Evolutionary conservation across 306 rosid species (phyloP), one percentile per base, ranked within the genome.

Genomic region (Purshia tridentata): DNA sequence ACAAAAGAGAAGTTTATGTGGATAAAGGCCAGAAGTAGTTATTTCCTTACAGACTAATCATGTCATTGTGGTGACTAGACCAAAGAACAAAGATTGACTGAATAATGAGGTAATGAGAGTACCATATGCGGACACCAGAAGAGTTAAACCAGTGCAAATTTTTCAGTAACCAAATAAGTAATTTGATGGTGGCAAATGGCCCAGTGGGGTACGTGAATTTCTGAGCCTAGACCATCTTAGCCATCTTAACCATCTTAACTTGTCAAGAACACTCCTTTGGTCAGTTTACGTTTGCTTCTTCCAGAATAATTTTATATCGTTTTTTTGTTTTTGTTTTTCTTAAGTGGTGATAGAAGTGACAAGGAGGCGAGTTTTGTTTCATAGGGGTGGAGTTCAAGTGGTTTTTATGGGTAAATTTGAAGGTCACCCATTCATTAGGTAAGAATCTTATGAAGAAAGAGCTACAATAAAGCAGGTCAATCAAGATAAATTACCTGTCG

Each of bases 401-500:
- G 23, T 53, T 53, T 4, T 53, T 53, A 23, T 58, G 42, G 64
- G 29, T 3, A 14, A 58, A 13, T 10, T 58, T 50, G 29, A 57
- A 57, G 6, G 16, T 57, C 40, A 58, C 5, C 19, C 64, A 58
- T 29, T 29, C 4, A 58, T 11, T 42, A 35, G 66, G 47, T 23
- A 23, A 23, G 18, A 59, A 59, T 53, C 20, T 9, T 48, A 48
- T 8, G n/a, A 42, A 13, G 7, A 42, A 54, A 69, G 50, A 44
- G 56, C 67, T 57, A 46, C 39, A 46, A 41, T 15, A 80, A 67
- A 75, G 65, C 42, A 40, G 69, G 73, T 60, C 65, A 67, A 77
- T 67, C 49, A 69, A 76, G 77, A 53, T 73, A 69, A 68, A 15
- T 74, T 80, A 94, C 98, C 91, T 84, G 14, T 82, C 93, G 77